Conservation (phyloP, 1,139 yeast genomes). For the Geotrichum aggregatum region DNA sequence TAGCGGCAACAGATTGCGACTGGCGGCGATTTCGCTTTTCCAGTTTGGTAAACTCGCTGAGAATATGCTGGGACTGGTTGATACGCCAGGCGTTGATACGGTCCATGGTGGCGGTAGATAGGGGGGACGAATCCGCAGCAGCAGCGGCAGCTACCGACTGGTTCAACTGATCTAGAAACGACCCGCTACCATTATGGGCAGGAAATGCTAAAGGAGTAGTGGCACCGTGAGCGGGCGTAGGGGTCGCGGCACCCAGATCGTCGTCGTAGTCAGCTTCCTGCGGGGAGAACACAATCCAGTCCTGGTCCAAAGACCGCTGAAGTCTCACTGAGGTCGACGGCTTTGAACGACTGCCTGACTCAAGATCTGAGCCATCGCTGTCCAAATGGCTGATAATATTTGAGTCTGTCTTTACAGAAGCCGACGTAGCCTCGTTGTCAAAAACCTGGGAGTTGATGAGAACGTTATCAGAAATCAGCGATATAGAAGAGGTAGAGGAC, state of each 20-base stretch:
- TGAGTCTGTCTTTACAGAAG: background rate
- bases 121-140: conserved; percentile 36
- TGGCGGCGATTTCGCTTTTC: conserved; percentile 25
- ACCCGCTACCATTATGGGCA: conserved; percentile 39
- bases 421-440: conserved; percentile 6
- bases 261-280: conserved; percentile 5
- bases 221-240: conserved; percentile 22
- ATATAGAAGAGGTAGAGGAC: background rate
- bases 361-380: background rate
- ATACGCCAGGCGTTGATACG: conserved; percentile 42
- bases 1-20: background rate
- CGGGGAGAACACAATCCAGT: conserved; percentile 15
- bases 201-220: conserved; percentile 37
- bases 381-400: conserved; percentile 7
- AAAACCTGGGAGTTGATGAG: conserved; percentile 14
- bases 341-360: background rate
- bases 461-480: conserved; percentile 6
- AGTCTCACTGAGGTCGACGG: background rate
- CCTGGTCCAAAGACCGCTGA: conserved; percentile 15
- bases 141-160: conserved; percentile 15
- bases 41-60: conserved; percentile 34
- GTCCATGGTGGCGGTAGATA: conserved; percentile 34
- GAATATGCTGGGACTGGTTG: conserved; percentile 38
- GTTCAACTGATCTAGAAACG: conserved; percentile 27
- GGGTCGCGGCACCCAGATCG: conserved; percentile 30